A percentile compares a stretch with the other conserved stretches of the same genome.
These are phyloP conservation scores for Acephala macrosclerotiorum DNA, from an alignment of 2,329 filamentous ascomycete species.

Conservation along the genomic window DNA sequence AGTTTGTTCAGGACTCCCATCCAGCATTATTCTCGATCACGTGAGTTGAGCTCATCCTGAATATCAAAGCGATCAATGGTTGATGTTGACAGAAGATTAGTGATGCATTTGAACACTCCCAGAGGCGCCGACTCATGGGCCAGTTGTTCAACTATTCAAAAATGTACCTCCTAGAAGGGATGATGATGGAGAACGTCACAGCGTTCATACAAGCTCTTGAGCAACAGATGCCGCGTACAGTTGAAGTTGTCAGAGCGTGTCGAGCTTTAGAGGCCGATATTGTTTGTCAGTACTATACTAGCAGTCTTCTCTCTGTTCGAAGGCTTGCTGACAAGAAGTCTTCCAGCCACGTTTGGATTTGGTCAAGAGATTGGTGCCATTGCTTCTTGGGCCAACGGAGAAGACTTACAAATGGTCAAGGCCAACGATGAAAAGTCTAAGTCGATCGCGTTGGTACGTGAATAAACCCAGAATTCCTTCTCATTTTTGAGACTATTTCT, in stretches of 20 bases:
- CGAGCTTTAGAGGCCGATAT: not conserved
- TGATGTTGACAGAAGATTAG: not conserved
- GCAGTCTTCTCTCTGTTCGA: not conserved
- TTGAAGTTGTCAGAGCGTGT: not conserved
- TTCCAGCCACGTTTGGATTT: not conserved
- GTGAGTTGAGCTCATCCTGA: no score
- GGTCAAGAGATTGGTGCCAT: constrained; percentile 34
- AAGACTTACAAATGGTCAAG: constrained; percentile 37
- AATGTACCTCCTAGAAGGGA: not conserved
- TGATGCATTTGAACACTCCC: not conserved
- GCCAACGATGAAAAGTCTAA: constrained; percentile 44
- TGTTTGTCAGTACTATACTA: not conserved
- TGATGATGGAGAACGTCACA: not conserved
- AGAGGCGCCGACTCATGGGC: not conserved
- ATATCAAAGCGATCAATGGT: no score
- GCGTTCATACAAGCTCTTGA: not conserved
- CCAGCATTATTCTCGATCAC: not conserved
- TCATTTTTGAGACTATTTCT: not conserved
- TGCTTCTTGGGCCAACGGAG: constrained; percentile 34
- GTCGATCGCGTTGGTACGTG: constrained; percentile 40
- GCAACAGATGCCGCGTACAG: not conserved
- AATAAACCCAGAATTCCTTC: not conserved
- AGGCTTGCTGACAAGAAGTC: not conserved
- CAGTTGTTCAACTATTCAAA: not conserved
- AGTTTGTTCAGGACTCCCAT: not conserved